Conservation (phyloP, 164 flowering plant species). For the Stephania yunnanensis region DNA sequence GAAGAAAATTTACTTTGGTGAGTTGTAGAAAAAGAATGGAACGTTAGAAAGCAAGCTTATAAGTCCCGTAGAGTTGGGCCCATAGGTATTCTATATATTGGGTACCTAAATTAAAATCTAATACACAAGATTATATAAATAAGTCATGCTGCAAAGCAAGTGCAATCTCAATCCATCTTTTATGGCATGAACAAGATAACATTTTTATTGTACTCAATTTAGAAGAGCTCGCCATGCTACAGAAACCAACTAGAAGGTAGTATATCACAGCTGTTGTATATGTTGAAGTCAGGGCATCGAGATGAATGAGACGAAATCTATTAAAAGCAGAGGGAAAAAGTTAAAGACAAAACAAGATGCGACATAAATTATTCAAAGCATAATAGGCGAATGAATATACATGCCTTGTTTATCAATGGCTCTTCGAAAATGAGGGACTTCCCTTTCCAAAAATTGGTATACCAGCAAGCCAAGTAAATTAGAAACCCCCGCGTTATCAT, state of each 20-base stretch:
- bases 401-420: constrained; percentile 67
- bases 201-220: too few species aligned
- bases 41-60: constrained; percentile 69
- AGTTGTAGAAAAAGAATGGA: constrained; percentile 55
- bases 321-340: constrained; percentile 10
- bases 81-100: constrained; percentile 78
- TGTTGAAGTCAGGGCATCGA: constrained; percentile 45
- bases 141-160: not conserved
- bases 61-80: constrained; percentile 61
- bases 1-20: constrained; percentile 29
- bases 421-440: constrained; percentile 46
- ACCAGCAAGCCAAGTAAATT: constrained; percentile 32
- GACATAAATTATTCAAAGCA: not conserved
- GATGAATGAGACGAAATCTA: constrained; percentile 51
- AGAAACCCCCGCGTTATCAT: constrained; percentile 35
- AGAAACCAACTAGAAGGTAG: constrained; percentile 65
- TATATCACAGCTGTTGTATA: constrained; percentile 61
- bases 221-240: constrained; percentile 58
- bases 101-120: constrained; percentile 50
- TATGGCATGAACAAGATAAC: not conserved
- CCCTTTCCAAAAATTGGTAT: constrained; percentile 57
- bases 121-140: not conserved
- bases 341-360: not conserved
- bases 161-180: too few species aligned
- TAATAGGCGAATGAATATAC: constrained; percentile 12